Evolutionary conservation across 176 grass and related monocot genomes (phyloP), one percentile per base, ranked within the genome.

Genomic region (Poa pratensis): DNA sequence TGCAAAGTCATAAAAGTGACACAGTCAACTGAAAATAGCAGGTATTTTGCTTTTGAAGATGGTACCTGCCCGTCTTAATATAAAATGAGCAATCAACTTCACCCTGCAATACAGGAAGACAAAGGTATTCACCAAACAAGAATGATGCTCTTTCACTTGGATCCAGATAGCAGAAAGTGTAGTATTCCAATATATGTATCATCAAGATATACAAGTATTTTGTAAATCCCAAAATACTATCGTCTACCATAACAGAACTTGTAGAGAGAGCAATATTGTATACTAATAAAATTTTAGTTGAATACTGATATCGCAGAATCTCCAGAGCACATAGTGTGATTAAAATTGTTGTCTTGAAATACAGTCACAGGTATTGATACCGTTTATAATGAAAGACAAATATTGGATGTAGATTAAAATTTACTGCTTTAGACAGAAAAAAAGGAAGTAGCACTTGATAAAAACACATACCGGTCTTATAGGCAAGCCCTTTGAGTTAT

Each of bases 21-120:
- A 54, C 87, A 83, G 6, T 43, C 17, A 77, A 45, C 24, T 39
- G 18, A 67, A 88, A 14, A 85, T 78, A 52, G 50, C 7, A 70
- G 30, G 20, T 69, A 40, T 77, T 42, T 15, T 84, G 69, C 26
- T 69, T 3, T 65, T 74, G 69, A 53, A 81, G 22, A 69, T 39
- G 40, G 46, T 86, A 98, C 96, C 93, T 94, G 87, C 96, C 94
- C 62, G 88, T 99, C 86, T 99, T 96, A 77, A 99, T 69, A 75
- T 96, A 99, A 91, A 99, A 99, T 66, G 96, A 83, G 37, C 96
- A 99, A 91, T 99, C 94, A 75, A 53, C 51, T 92, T 96, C 91
- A 76, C 88, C 94, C 96, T 99, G 76, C 71, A 92, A 86, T 70
- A 82, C 7, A 82, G 68, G 63, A 64, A 3, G 57, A 84, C 55